Conservation (phyloP, 1,139 yeast genomes). For the Scheffersomyces insectosa region DNA sequence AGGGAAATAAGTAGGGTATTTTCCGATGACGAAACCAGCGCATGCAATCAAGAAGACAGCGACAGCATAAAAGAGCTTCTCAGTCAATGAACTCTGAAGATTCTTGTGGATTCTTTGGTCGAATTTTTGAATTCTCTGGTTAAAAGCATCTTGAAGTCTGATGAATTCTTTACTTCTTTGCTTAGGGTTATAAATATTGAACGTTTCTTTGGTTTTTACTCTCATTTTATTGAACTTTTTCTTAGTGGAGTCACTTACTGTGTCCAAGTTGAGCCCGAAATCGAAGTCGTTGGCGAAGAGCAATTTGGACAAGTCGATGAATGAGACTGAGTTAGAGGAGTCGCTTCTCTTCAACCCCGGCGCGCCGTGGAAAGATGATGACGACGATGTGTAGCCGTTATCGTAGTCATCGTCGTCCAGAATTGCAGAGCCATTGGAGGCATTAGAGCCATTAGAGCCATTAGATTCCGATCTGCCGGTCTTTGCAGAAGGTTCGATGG, state of each 20-base stretch:
- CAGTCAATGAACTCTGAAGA: constrained; percentile 62
- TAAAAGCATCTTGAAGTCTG: constrained; percentile 35
- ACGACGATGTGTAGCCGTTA: constrained; percentile 3
- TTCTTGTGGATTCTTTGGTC: constrained; percentile 56
- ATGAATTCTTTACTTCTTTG: constrained; percentile 24
- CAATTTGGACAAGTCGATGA: constrained; percentile 39
- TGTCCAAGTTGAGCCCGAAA: constrained; percentile 42
- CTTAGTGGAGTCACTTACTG: constrained; percentile 37
- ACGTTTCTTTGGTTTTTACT: constrained; percentile 33
- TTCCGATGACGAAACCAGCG: constrained; percentile 77
- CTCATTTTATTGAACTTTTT: constrained; percentile 39
- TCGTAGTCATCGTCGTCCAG: constrained; percentile 10
- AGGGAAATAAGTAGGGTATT: constrained; percentile 75
- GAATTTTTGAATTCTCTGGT: constrained; percentile 49
- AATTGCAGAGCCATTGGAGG: too few relatives aligned
- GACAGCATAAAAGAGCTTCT: constrained; percentile 77
- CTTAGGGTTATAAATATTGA: constrained; percentile 22
- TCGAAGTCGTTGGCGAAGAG: constrained; percentile 45
- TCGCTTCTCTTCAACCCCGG: constrained; percentile 23
- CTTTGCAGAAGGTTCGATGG: background rate
- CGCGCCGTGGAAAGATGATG: constrained; percentile 3
- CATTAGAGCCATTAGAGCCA: background rate
- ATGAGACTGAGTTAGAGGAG: constrained; percentile 36
- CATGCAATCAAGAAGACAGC: constrained; percentile 69
- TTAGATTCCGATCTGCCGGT: background rate